A percentile compares a stretch with the other conserved stretches of the same genome.
These are phyloP conservation scores for Lolium multiflorum DNA, from an alignment of 176 grass and related monocot species.

Conservation along the genomic window DNA sequence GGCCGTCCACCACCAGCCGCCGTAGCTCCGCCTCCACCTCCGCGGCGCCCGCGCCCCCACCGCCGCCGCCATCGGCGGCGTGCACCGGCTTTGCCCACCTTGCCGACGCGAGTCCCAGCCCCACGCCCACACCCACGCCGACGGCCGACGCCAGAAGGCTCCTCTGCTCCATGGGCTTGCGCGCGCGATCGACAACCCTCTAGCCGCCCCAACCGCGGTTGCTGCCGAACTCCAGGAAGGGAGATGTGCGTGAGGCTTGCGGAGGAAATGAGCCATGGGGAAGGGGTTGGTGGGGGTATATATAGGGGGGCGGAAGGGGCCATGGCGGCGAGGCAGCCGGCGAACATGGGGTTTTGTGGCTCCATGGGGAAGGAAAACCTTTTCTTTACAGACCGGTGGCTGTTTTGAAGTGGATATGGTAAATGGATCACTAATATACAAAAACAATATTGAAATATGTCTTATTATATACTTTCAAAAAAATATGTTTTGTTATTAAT, in stretches of 20 bases:
- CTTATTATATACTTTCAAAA: too few relatives aligned
- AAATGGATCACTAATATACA: neutral
- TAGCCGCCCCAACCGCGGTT: neutral
- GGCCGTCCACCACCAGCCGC: conserved; percentile 69
- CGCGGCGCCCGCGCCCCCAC: conserved; percentile 6
- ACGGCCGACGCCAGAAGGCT: conserved; percentile 80
- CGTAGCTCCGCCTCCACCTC: conserved; percentile 83
- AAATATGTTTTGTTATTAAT: too few relatives aligned
- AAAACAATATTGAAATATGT: too few relatives aligned
- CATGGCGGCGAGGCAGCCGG: conserved; percentile 37
- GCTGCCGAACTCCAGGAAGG: conserved; percentile 2
- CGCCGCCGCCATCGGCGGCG: neutral
- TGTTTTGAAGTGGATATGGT: neutral
- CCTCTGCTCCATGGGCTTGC: conserved; percentile 83
- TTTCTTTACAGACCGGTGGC: neutral
- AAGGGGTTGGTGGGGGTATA: conserved; percentile 41
- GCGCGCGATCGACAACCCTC: neutral
- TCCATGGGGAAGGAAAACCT: neutral
- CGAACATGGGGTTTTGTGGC: conserved; percentile 28
- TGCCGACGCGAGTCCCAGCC: conserved; percentile 74
- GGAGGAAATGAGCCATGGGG: conserved; percentile 46
- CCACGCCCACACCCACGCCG: conserved; percentile 82
- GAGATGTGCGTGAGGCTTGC: neutral
- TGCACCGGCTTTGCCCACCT: conserved; percentile 43
- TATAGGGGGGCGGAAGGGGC: conserved; percentile 41